Conservation (phyloP, 1,284 basidiomycete species). For the Neolentinus lepideus region DNA sequence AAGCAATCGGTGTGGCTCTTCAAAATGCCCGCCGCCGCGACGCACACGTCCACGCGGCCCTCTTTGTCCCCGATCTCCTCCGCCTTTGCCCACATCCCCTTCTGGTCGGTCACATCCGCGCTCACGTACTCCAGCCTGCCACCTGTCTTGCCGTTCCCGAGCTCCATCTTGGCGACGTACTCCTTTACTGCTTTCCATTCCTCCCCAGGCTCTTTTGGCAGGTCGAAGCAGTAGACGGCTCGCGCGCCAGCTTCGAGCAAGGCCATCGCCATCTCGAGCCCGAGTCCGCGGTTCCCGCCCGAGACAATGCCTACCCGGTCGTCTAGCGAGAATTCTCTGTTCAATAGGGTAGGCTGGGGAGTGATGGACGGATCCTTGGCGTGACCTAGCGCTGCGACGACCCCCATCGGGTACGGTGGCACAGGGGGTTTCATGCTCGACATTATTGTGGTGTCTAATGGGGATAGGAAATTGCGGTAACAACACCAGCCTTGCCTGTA, state of each 20-base stretch:
- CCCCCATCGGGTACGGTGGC: slow-evolving; percentile 55
- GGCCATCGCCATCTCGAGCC: slow-evolving; percentile 76
- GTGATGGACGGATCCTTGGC: slow-evolving; percentile 23
- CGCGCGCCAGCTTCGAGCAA: slow-evolving; percentile 74
- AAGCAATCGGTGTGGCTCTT: slow-evolving; percentile 56
- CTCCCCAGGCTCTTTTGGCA: slow-evolving; percentile 54
- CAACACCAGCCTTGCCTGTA: background rate
- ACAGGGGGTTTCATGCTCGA: slow-evolving; percentile 27
- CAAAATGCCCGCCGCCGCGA: slow-evolving; percentile 76
- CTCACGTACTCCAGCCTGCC: slow-evolving; percentile 59
- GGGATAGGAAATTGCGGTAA: background rate
- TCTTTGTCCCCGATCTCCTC: slow-evolving; percentile 57
- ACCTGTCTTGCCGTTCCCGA: slow-evolving; percentile 19
- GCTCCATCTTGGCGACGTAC: slow-evolving; percentile 39
- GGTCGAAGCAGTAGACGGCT: slow-evolving; percentile 71
- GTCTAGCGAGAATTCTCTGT: slow-evolving; percentile 66
- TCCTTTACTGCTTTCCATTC: slow-evolving; percentile 58
- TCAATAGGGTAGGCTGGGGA: slow-evolving; percentile 27
- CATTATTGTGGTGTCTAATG: background rate
- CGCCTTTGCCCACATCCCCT: slow-evolving; percentile 44
- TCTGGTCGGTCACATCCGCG: slow-evolving; percentile 60
- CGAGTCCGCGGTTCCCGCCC: slow-evolving; percentile 75
- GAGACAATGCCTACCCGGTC: slow-evolving; percentile 74
- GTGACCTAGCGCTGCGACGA: slow-evolving; percentile 47
- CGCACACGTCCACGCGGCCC: slow-evolving; percentile 63